phyloP scores from a whole-genome alignment of 495 filamentous ascomycete species.

The Aspergillus bertholletiae region DNA sequence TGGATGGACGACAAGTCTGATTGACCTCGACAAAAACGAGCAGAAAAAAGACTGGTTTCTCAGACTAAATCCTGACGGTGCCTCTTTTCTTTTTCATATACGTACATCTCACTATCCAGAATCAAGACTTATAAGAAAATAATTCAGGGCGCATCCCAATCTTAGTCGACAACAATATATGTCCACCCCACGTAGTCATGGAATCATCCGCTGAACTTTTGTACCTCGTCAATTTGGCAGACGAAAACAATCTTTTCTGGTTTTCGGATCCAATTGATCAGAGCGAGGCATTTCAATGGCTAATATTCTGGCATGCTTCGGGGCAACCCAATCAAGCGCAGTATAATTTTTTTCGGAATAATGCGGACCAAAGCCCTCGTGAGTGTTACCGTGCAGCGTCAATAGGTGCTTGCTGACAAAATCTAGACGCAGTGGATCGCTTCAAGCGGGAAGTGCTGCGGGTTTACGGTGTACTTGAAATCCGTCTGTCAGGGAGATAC shows the following conservation, averaged over 20 bases:
- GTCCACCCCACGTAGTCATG: not conserved
- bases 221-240: not conserved
- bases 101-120: not conserved
- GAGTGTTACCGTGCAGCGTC: too few species aligned
- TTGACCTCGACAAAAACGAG: slow-evolving; percentile 52
- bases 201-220: slow-evolving; percentile 1
- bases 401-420: too few species aligned
- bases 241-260: slow-evolving; percentile 23
- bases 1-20: slow-evolving; percentile 48
- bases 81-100: slow-evolving; percentile 3
- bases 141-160: not conserved
- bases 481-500: not conserved
- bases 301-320: slow-evolving; percentile 38
- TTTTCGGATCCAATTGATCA: slow-evolving; percentile 27
- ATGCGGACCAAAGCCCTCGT: not conserved
- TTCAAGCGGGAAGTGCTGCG: not conserved
- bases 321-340: slow-evolving; percentile 28
- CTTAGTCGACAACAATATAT: not conserved
- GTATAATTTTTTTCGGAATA: slow-evolving; percentile 23
- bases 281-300: slow-evolving; percentile 22
- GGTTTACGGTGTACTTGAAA: not conserved
- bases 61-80: slow-evolving; percentile 41
- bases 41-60: slow-evolving; percentile 61
- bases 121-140: not conserved
- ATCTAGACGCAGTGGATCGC: not conserved